Evolutionary conservation across 768 basidiomycete genomes (phyloP).

Genomic region (Boletus patriciae): DNA sequence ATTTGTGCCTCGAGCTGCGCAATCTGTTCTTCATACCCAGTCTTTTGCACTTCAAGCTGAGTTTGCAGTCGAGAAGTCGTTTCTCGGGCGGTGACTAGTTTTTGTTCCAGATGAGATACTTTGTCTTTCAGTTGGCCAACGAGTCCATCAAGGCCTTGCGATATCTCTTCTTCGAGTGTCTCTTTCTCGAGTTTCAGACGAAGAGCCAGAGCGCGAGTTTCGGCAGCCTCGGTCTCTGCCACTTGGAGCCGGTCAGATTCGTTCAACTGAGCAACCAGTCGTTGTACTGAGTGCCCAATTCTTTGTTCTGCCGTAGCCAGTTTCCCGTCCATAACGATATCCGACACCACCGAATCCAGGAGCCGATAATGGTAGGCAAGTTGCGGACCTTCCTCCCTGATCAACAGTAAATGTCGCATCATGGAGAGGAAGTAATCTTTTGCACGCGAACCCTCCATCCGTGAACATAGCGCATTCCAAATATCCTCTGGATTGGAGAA

Average conservation of each 20-base stretch:
- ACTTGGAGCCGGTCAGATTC: constrained; percentile 81
- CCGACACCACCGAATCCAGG: constrained; percentile 83
- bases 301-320: constrained; percentile 79
- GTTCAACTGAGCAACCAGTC: constrained; percentile 85
- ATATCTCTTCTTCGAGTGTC: constrained; percentile 74
- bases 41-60: constrained; percentile 75
- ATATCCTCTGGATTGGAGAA: constrained; percentile 84
- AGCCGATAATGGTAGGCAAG: constrained; percentile 90
- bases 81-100: constrained; percentile 74
- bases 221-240: constrained; percentile 75
- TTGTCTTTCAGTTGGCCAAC: constrained; percentile 80
- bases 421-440: constrained; percentile 87
- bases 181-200: constrained; percentile 82
- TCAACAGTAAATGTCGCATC: constrained; percentile 89
- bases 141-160: constrained; percentile 77
- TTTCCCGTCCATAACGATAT: constrained; percentile 92
- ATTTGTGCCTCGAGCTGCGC: constrained; percentile 89
- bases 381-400: constrained; percentile 82
- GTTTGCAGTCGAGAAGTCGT: constrained; percentile 73
- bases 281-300: constrained; percentile 86
- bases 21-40: constrained; percentile 82
- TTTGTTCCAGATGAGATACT: constrained; percentile 68
- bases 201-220: constrained; percentile 61
- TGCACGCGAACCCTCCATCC: constrained; percentile 76
- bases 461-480: constrained; percentile 76